Base-by-base conservation (phyloP, 2,329 filamentous ascomycete species). In the Fusarium neocosmosporiellum region DNA sequence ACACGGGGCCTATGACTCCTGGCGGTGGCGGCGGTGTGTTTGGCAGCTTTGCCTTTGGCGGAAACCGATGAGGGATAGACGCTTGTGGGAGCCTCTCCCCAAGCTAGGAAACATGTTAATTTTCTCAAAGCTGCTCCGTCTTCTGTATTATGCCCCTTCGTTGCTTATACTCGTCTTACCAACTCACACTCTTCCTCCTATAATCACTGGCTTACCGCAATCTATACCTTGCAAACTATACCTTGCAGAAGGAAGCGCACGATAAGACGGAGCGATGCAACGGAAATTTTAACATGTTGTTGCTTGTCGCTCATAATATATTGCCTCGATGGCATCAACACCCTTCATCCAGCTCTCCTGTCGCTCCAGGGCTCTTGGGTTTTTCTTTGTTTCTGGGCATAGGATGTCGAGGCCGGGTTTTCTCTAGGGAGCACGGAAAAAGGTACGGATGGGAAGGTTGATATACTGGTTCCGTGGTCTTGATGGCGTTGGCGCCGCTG, bases 1-100 rank as follows among this genome's bases (percentile, higher is more conserved):
- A 87, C 59, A 90, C 92, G 80, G 92, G 92, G 4, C 89, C 92
- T 37, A 91, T 95, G 88, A 96, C 94, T 9, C 94, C 94, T 1
- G 93, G 94, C 29, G 92, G 90, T 22, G 90, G 90, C 3, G 91
- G 91, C 29, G 92, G 93, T 59, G 90, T 92, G 27, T 95, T 96
- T 85, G 94, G 94, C 55, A 89, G 87, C 79, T 96, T 96, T 83
- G 85, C 87, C 67, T 88, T 89, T 82, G 83, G 80, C 37, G 84
- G 83, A 66, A 80, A 78, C 75, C 81, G 82, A 74, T 83, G 78
- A 76, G 68, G 20, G 31, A 10, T 34, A 36, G 43, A 43, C 20
- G 18, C 50, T 53, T 39, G 36, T 22, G 55, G 27, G 43, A 39
- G 11, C 22, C 50, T 55, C 63, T 37, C 36, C 13, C 22, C 10